These are phyloP conservation scores for Tubosaeta sp. DNA, from an alignment of 768 basidiomycete genomes.

Conservation along the genomic window DNA sequence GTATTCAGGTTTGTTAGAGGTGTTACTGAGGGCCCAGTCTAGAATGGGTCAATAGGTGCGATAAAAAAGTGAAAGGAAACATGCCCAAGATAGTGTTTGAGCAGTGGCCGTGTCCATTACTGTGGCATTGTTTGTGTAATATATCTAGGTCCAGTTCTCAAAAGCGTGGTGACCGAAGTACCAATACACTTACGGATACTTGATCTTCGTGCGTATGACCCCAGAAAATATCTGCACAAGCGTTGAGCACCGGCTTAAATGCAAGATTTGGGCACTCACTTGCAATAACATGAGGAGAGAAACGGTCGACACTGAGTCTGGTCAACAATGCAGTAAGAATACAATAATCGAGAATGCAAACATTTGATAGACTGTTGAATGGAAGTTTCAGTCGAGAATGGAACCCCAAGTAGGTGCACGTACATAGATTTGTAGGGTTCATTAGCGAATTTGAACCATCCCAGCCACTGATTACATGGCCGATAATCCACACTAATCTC, in stretches of 20 bases:
- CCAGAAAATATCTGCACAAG: slow-evolving; percentile 59
- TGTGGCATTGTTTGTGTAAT: slow-evolving; percentile 70
- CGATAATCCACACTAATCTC: slow-evolving; percentile 45
- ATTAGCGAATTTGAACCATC: slow-evolving; percentile 63
- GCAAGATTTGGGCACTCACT: slow-evolving; percentile 39
- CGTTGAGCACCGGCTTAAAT: slow-evolving; percentile 7
- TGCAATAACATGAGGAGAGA: slow-evolving; percentile 72
- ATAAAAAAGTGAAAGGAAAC: slow-evolving; percentile 9
- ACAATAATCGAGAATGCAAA: slow-evolving; percentile 11
- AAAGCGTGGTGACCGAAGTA: not conserved
- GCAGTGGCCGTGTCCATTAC: slow-evolving; percentile 53
- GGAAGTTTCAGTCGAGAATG: slow-evolving; percentile 1
- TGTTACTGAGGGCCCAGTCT: slow-evolving; percentile 70
- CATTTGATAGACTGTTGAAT: slow-evolving; percentile 45
- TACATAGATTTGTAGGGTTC: slow-evolving; percentile 69
- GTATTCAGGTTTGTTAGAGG: slow-evolving; percentile 69
- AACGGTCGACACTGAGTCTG: slow-evolving; percentile 60
- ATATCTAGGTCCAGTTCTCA: slow-evolving; percentile 43
- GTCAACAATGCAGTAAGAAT: not conserved
- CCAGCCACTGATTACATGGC: slow-evolving; percentile 62
- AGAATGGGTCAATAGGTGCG: slow-evolving; percentile 7
- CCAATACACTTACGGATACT: slow-evolving; percentile 43
- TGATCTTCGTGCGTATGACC: slow-evolving; percentile 78
- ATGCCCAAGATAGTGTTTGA: slow-evolving; percentile 47
- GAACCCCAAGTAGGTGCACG: slow-evolving; percentile 20